These are phyloP conservation scores for Aegilops speltoides DNA, from an alignment of 176 grass and related monocot species.

Conservation along the genomic window DNA sequence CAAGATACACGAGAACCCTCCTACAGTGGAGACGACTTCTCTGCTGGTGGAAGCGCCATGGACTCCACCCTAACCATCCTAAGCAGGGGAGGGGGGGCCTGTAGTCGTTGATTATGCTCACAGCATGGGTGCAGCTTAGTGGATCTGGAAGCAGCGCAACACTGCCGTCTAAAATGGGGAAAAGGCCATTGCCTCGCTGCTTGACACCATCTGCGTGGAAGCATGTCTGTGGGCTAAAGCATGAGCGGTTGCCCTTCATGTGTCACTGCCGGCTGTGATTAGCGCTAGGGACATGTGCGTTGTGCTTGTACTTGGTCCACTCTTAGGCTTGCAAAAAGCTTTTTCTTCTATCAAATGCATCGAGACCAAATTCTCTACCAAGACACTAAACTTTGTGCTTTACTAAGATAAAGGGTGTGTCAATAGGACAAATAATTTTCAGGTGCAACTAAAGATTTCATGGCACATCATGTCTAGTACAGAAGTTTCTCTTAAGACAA, in stretches of 20 bases:
- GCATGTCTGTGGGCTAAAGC: neutral
- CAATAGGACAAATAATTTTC: neutral
- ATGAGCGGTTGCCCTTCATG: neutral
- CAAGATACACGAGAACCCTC: neutral
- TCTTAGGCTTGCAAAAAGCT: neutral
- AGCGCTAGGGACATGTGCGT: neutral
- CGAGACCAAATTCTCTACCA: neutral
- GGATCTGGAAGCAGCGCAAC: too few species aligned
- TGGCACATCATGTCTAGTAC: neutral
- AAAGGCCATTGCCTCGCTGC: neutral
- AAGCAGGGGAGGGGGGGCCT: neutral
- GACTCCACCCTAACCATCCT: neutral
- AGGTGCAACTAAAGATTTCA: neutral
- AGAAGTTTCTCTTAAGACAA: neutral
- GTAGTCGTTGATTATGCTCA: neutral
- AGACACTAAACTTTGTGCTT: neutral
- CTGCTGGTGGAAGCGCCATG: neutral
- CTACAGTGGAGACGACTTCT: neutral
- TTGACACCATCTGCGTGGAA: neutral
- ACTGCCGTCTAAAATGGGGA: neutral
- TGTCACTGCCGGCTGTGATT: neutral
- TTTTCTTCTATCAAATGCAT: neutral
- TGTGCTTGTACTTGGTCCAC: neutral
- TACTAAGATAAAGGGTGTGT: slow-evolving; percentile 2
- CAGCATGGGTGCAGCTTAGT: neutral